These are phyloP conservation scores for Pseudogymnoascus sp. DNA, from an alignment of 2,329 filamentous ascomycete species.

Conservation along the genomic window DNA sequence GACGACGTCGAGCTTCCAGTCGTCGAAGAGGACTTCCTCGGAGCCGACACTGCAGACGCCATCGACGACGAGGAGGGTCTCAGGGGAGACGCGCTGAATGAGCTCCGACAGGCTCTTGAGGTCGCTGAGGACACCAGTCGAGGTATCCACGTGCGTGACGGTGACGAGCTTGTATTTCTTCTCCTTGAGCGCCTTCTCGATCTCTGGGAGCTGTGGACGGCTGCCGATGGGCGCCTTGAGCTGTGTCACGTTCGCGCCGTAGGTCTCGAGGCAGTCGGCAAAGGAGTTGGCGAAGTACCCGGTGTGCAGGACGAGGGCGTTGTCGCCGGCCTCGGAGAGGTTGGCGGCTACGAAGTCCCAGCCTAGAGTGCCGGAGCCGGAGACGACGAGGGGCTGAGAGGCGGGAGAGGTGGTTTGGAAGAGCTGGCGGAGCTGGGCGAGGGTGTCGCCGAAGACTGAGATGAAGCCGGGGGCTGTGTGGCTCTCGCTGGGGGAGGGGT, in stretches of 20 bases:
- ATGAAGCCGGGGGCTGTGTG: conserved; percentile 89
- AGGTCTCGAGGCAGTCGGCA: conserved; percentile 82
- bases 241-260: conserved; percentile 84
- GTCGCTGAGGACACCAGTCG: conserved; percentile 89
- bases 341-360: conserved; percentile 98
- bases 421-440: conserved; percentile 81
- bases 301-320: conserved; percentile 86
- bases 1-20: conserved; percentile 87
- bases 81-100: conserved; percentile 77
- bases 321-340: conserved; percentile 78
- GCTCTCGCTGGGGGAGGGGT: conserved; percentile 60
- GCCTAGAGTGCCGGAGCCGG: conserved; percentile 88
- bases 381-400: conserved; percentile 86
- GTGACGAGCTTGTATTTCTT: conserved; percentile 93
- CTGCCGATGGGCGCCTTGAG: conserved; percentile 83
- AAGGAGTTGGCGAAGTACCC: conserved; percentile 97
- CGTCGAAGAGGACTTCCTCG: conserved; percentile 93
- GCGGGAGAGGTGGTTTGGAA: conserved; percentile 80
- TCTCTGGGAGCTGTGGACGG: conserved; percentile 74
- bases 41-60: conserved; percentile 95
- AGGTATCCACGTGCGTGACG: conserved; percentile 95
- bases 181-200: conserved; percentile 80
- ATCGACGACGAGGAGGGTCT: conserved; percentile 87
- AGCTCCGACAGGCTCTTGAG: conserved; percentile 75
- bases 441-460: conserved; percentile 79